These are phyloP conservation scores for Herpetomonas samuelpessoai DNA, from an alignment of 208 protist species.

Conservation along the genomic window DNA sequence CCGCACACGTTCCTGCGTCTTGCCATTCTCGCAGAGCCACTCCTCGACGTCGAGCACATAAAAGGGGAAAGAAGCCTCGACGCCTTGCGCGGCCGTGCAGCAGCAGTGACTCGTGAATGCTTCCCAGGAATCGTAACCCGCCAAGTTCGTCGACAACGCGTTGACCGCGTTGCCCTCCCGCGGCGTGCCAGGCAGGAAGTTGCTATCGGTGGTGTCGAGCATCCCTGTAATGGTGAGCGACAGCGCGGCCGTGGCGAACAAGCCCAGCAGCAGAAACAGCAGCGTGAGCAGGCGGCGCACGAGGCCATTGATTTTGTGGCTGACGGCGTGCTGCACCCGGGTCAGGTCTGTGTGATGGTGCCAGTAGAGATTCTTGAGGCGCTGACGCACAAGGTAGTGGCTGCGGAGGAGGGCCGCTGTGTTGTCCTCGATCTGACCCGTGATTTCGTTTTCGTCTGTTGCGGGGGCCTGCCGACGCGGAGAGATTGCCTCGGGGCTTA, in stretches of 20 bases:
- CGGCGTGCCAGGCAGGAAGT: conserved; percentile 35
- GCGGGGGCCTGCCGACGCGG: too few species aligned
- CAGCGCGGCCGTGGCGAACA: conserved; percentile 35
- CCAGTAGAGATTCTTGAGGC: conserved; percentile 36
- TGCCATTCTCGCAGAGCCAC: conserved; percentile 70
- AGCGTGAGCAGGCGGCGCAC: conserved; percentile 37
- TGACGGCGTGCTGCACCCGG: conserved; percentile 48
- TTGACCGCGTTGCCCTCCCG: neutral
- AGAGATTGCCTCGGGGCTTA: neutral
- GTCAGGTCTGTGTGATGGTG: conserved; percentile 30
- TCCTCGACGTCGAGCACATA: conserved; percentile 64
- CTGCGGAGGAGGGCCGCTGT: conserved; percentile 28
- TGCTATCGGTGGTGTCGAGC: conserved; percentile 32
- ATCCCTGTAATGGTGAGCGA: conserved; percentile 46
- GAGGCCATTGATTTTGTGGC: conserved; percentile 42
- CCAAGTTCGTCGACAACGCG: conserved; percentile 29
- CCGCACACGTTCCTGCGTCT: conserved; percentile 71
- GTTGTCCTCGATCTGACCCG: neutral
- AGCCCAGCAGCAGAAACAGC: conserved; percentile 49
- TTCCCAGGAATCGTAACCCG: conserved; percentile 53
- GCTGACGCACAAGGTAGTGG: conserved; percentile 50
- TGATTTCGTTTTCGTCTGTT: neutral
- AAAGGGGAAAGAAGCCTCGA: conserved; percentile 35
- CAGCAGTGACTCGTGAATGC: conserved; percentile 60
- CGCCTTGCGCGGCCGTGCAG: conserved; percentile 34